Base-by-base conservation (phyloP, 495 filamentous ascomycete genomes). In the Podospora didyma region DNA sequence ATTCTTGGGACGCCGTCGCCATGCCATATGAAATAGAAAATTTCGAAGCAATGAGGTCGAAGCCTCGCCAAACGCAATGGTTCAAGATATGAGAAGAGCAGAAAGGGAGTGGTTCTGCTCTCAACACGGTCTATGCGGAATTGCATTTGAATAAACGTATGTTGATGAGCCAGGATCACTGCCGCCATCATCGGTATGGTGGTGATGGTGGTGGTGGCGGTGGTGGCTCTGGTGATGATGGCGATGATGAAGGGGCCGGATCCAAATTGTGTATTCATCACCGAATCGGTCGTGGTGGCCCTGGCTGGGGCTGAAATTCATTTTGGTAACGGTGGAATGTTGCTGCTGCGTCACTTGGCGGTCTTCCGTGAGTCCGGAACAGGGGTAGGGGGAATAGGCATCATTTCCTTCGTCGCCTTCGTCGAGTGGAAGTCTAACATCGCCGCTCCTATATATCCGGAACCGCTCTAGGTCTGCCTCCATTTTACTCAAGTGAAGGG, bases 381-480 rank as follows among this genome's bases (percentile, higher is more conserved):
- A 70, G 2, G 62, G 65, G 31, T 65, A 69, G 21, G 48, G 56
- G 24, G 39, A 44, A 31, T 58, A 24, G n/a, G 19, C 56, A 10
- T 11, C 52, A 14, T 21, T 52, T 24, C n/a, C 44, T 42, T 34
- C 45, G 20, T 47, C 45, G 39, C 9, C 5, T 42, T 17, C 14
- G 12, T 16, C 39, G 14, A 42, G 39, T 42, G 22, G 17, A 19
- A 22, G 45, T 7, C 7, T 9, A 14, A 3, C 20, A 19, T 47
- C 20, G 7, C 22, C 20, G 16, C 17, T 24, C 46, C 14, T 21
- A 3, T 39, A 46, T 23, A 65, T 46, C 46, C 70, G 60, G 66
- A 81, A 73, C 68, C 68, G 46, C 59, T 76, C 61, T 48, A 84
- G 67, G 53, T 83, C 79, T 2, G 80, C 81, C 59, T 79, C 80